Evolutionary conservation across 345 rosid genomes (phyloP).

Genomic region (Mallotus nudiflorus): DNA sequence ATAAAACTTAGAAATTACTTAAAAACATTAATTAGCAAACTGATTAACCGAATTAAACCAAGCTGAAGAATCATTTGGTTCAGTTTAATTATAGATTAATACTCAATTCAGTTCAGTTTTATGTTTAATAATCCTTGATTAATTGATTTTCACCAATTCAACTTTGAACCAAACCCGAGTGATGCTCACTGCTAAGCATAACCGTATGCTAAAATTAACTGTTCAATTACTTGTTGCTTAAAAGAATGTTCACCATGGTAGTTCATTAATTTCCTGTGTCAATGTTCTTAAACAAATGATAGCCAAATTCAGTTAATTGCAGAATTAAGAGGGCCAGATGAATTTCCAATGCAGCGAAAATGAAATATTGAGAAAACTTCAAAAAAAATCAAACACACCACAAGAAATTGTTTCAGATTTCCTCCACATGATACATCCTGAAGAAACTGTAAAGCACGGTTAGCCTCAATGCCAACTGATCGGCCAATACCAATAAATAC

Average conservation of each 20-base stretch:
- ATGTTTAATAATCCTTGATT: too few relatives aligned
- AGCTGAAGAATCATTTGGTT: too few relatives aligned
- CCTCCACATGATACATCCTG: conserved; percentile 81
- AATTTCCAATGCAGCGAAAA: conserved; percentile 1
- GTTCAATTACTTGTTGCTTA: background rate
- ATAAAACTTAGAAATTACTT: too few relatives aligned
- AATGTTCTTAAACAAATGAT: background rate
- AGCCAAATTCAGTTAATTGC: background rate
- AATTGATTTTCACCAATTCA: too few relatives aligned
- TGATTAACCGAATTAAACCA: too few relatives aligned
- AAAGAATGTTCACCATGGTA: background rate
- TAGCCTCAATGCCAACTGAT: conserved; percentile 63
- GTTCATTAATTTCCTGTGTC: background rate
- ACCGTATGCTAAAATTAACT: background rate
- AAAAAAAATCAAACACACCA: conserved; percentile 41
- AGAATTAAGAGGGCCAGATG: background rate
- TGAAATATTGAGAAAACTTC: background rate
- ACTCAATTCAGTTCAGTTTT: too few relatives aligned
- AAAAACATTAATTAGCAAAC: too few relatives aligned
- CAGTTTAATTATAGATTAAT: too few relatives aligned
- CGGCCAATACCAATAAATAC: conserved; percentile 68
- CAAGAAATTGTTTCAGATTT: conserved; percentile 71
- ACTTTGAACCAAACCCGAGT: background rate
- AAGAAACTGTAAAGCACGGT: conserved; percentile 59
- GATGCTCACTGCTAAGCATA: too few relatives aligned